Base-by-base conservation (phyloP, 1,284 basidiomycete species). In the Coniferiporia weirii region DNA sequence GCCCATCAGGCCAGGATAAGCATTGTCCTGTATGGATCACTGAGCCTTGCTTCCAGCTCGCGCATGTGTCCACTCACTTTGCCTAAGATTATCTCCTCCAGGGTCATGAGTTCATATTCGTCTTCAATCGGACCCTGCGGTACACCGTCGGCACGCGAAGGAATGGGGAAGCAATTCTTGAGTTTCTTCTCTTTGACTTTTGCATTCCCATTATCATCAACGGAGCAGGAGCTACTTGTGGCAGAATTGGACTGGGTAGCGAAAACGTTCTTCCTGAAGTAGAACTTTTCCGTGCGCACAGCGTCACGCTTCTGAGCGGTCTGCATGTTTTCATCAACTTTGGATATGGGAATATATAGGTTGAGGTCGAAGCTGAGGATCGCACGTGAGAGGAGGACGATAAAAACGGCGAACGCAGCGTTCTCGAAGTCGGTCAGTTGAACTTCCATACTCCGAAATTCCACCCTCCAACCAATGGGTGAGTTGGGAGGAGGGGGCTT, bases 381-480 rank as follows among this genome's bases (percentile, higher is more conserved):
- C 0, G 95, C 95, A 47, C 96, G 82, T 0, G 96, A 95, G 7
- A 99, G 79, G 35, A 99, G 82, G 5, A 98, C 94, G 62, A 97
- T 83, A 71, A 99, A 99, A 48, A 98, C 84, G 34, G 92, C 85
- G 70, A 95, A 98, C 1, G 97, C 95, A 0, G 97, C 97, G 71
- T 99, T 99, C 76, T 99, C 97, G 71, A 95, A 99, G 75, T 99
- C 97, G 19, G 97, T 99, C 68, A 97, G 83, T 71, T 99, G 97
- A 2, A 99, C 93, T 72, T 99, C 97, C 97, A 99, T 99, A 67
- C 91, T 93, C 53, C 97, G 82, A 75, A 99, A 99, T 72, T 99
- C 97, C 17, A 99, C 95, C 47, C 97, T 83, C 97, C 97, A 99
- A 32, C 97, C 97, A 61, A 99, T 98, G 17, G 84, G 71, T 1